A percentile compares a stretch with the other conserved stretches of the same genome.
These are phyloP conservation scores for Exserohilum rostratum DNA, from an alignment of 2,329 filamentous ascomycete genomes.

Conservation along the genomic window DNA sequence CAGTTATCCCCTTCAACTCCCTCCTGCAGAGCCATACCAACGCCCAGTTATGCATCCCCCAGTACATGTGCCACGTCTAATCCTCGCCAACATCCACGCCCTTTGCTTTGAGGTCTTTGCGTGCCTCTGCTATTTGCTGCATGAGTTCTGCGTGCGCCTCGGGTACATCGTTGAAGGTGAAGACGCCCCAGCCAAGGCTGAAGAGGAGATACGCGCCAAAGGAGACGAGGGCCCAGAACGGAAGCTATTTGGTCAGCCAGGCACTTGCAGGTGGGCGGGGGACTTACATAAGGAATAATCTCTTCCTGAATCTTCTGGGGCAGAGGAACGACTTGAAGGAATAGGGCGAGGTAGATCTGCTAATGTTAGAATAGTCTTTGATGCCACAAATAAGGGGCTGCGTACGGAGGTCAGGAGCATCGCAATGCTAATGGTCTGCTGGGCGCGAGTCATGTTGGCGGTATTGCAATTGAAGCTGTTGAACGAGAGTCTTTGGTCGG, in stretches of 20 bases:
- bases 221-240: constrained; percentile 88
- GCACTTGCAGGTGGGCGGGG: not conserved
- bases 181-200: constrained; percentile 87
- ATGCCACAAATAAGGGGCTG: constrained; percentile 12
- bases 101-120: constrained; percentile 72
- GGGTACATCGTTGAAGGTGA: constrained; percentile 96
- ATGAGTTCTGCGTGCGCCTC: constrained; percentile 89
- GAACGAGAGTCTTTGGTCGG: constrained; percentile 33
- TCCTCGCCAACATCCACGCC: constrained; percentile 78
- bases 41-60: constrained; percentile 7
- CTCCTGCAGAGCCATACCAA: constrained; percentile 3
- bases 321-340: constrained; percentile 81
- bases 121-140: constrained; percentile 79
- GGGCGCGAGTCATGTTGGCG: constrained; percentile 84
- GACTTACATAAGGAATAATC: constrained; percentile 84
- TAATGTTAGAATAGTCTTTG: constrained; percentile 25
- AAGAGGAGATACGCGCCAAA: constrained; percentile 92
- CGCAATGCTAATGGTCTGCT: constrained; percentile 87
- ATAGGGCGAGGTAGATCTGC: constrained; percentile 87
- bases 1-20: not conserved
- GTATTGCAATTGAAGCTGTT: constrained; percentile 1
- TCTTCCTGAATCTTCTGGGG: constrained; percentile 79
- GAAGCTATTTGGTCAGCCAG: constrained; percentile 65
- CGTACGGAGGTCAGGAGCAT: constrained; percentile 87
- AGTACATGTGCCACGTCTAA: constrained; percentile 7